Evolutionary conservation across 2,329 filamentous ascomycete genomes (phyloP), one percentile per base, ranked within the genome.

Genomic region (Didymella exigua): DNA sequence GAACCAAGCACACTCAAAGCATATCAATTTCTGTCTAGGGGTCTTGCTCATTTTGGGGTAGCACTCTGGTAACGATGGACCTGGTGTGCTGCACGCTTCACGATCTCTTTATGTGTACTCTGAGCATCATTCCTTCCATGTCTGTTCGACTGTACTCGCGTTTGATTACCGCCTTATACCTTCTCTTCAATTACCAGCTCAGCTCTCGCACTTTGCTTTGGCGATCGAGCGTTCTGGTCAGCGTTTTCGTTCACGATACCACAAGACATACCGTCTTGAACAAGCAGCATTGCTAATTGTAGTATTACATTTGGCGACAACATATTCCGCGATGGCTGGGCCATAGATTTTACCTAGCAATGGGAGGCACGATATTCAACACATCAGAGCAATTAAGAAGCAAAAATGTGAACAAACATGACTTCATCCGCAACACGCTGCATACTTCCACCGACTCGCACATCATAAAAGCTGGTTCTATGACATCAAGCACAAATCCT

Each of bases 141-240:
- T 45, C 21, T 41, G 9, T 49, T 36, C 24, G 21, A 13, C 11
- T 44, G 29, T 31, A 18, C n/a, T 36, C 41, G 52, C 52, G 42
- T 47, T 55, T 37, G 46, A 46, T 33, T 37, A 46, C 36, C 26
- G 52, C 41, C 41, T n/a, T 50, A 47, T 26, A 55, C 41, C 41
- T 55, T 49, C 41, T 47, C 33, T 55, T 50, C 46, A 41, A 8
- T 46, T 30, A 26, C 19, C 19, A 46, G 46, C 40, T 47, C 36
- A 31, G 42, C 52, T 55, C 52, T 55, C 52, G 49, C 46, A 26
- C 30, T 21, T n/a, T 42, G 23, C 30, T 21, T n/a, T 42, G 23
- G 33, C 49, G 52, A 55, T 46, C 23, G 52, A 55, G 52, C 52
- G 52, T 55, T 55, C 52, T 47, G 52, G 52, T 37, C 36, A 50